Base-by-base conservation (phyloP, 805 yeast species). In the Yueomyces sp. region DNA sequence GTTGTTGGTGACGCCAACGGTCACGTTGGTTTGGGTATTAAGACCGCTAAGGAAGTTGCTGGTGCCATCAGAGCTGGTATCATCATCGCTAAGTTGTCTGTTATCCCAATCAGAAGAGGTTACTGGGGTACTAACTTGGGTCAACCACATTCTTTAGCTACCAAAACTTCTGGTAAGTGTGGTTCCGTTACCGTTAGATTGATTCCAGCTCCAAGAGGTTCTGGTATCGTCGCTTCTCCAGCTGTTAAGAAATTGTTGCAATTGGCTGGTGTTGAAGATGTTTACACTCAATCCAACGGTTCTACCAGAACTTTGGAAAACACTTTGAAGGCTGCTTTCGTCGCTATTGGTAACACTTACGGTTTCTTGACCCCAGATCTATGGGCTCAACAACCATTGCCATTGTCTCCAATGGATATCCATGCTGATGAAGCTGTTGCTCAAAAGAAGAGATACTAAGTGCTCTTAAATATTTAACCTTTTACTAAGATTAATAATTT, bases 161-260 rank as follows among this genome's bases (percentile, higher is more conserved):
- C 81, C 75, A 92, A 92, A 87, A 86, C 88, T 70, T 83, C 97
- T 60, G 98, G 98, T 78, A 92, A 90, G 87, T 92, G 97, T 79
- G 98, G 98, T 82, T 90, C 97, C 73, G 97, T 92, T 67, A 71
- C 82, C 54, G 96, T 90, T 60, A 87, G 98, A 81, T 81, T 92
- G 69, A 88, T 92, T 69, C 98, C 98, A 74, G 98, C 98, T 60
- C 97, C 98, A 81, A 92, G 98, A 81, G 98, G 98, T 90, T 87
- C 95, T 72, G 97, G 96, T 84, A 85, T 92, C 68, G 96, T 92
- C 63, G 98, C 98, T 68, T 92, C 98, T 62, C 97, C 98, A 71
- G 96, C 95, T 60, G 97, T 92, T 71, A 90, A 88, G 85, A 87
- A 87, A 77, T 81, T 92, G 74, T 77, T 92, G 77, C 95, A 90